A percentile compares a stretch with the other conserved stretches of the same genome.
phyloP scores from a whole-genome alignment of 106 monocot species.

The Cymbidium sinense region DNA sequence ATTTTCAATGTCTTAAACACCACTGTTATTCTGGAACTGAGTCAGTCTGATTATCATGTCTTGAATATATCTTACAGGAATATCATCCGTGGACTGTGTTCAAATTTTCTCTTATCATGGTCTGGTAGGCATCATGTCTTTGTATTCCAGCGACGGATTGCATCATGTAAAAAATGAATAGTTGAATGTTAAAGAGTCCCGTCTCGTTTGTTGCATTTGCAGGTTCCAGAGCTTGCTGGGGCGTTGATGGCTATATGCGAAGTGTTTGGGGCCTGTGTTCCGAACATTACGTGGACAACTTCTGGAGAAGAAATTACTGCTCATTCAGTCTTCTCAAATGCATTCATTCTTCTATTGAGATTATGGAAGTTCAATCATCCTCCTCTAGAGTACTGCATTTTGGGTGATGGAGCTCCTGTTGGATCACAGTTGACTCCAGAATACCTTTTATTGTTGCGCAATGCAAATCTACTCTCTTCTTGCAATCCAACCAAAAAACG shows the following conservation, averaged over 20 bases:
- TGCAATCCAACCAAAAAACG: constrained; percentile 16
- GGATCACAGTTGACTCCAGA: constrained; percentile 89
- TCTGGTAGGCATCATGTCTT: constrained; percentile 43
- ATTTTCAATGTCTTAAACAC: constrained; percentile 78
- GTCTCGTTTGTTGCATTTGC: constrained; percentile 5
- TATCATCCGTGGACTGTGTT: constrained; percentile 91
- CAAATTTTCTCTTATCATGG: constrained; percentile 96
- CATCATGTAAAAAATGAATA: not conserved
- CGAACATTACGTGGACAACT: constrained; percentile 53
- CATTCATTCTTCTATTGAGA: constrained; percentile 87
- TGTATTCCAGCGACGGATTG: not conserved
- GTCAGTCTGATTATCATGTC: constrained; percentile 87
- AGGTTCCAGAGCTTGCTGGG: constrained; percentile 97
- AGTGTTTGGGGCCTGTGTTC: constrained; percentile 73
- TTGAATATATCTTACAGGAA: constrained; percentile 82
- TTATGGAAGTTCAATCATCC: constrained; percentile 98
- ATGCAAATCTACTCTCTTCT: constrained; percentile 37
- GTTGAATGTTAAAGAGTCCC: not conserved
- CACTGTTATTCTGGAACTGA: constrained; percentile 54
- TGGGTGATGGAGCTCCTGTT: constrained; percentile 94
- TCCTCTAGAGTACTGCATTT: constrained; percentile 80
- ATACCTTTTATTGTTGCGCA: constrained; percentile 75
- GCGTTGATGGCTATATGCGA: constrained; percentile 94
- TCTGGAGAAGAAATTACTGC: constrained; percentile 63
- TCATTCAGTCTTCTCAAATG: constrained; percentile 86